Evolutionary conservation across 2,329 filamentous ascomycete species (phyloP), one percentile per base, ranked within the genome.

Genomic region (Lecanicillium sp.): DNA sequence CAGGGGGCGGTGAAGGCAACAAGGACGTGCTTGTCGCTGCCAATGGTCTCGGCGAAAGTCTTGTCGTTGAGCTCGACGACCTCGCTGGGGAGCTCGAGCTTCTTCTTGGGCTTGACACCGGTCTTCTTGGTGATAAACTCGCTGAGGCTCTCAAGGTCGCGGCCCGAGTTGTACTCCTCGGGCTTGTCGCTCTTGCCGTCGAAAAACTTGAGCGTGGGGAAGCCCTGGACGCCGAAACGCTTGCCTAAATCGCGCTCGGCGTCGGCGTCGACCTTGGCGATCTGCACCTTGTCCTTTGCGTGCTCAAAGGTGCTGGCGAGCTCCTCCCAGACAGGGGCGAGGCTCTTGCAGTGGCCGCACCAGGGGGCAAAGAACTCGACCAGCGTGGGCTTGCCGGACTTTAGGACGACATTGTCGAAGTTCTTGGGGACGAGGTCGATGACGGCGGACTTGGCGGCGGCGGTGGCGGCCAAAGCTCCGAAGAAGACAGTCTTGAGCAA

Each of bases 331-430:
- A 94, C 75, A 42, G 93, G 94, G 14, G 93, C 93, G 27, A 98
- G 86, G 62, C 74, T 95, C 80, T 97, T 97, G 88, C 93, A 98
- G 78, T 98, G 93, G 26, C 93, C 94, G 64, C 93, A 98, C 93
- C 93, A 98, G 20, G 91, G 90, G 27, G 93, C 93, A 64, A 95
- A 97, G 79, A 98, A 98, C 68, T 97, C 90, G 59, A 97, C 90
- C 21, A 98, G 83, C 0, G 93, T 90, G 36, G 93, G 91, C 75
- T 95, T 97, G 68, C 90, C 90, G 38, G 87, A 91, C 66, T 94
- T 82, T 52, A 95, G 77, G 55, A 95, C 89, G 48, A 95, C 77
- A 40, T 84, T 73, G 74, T 97, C 91, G 67, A 98, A 98, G 75
- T 96, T 98, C 60, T 75, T 74, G 48, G 91, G 90, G 51, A 86